Evolutionary conservation across 1,284 basidiomycete species (phyloP).

Genomic region (Porodaedalea pini): DNA sequence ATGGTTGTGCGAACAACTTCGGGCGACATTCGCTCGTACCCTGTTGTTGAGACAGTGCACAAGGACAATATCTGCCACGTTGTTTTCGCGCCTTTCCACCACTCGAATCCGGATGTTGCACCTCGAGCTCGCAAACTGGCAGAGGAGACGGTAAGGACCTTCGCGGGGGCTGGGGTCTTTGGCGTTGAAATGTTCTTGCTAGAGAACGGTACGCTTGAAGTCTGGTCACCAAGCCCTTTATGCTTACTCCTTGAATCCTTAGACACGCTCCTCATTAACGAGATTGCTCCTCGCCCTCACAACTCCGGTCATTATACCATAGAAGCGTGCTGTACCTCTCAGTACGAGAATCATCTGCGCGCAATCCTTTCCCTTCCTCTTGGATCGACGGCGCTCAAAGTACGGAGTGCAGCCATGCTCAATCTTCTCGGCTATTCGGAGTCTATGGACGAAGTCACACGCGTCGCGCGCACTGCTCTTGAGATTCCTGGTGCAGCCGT

Average conservation of each 20-base stretch:
- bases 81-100: constrained; percentile 82
- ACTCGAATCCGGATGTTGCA: constrained; percentile 54
- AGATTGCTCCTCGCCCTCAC: constrained; percentile 98
- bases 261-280: constrained; percentile 88
- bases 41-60: constrained; percentile 94
- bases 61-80: constrained; percentile 93
- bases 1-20: constrained; percentile 88
- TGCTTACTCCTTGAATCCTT: constrained; percentile 13
- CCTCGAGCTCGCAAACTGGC: constrained; percentile 71
- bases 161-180: constrained; percentile 92
- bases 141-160: constrained; percentile 76
- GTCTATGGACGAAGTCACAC: constrained; percentile 58
- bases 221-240: not conserved
- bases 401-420: constrained; percentile 89
- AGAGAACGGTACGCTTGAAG: constrained; percentile 62
- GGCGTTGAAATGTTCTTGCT: constrained; percentile 98
- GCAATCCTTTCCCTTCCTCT: constrained; percentile 92
- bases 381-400: constrained; percentile 86
- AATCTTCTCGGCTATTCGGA: constrained; percentile 85
- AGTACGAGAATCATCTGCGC: constrained; percentile 97
- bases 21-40: constrained; percentile 83
- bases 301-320: constrained; percentile 99
- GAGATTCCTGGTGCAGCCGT: constrained; percentile 74
- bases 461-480: constrained; percentile 55
- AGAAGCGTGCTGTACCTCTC: constrained; percentile 93